Evolutionary conservation across 2,329 filamentous ascomycete genomes (phyloP).

Genomic region (Ophiostoma piceae): DNA sequence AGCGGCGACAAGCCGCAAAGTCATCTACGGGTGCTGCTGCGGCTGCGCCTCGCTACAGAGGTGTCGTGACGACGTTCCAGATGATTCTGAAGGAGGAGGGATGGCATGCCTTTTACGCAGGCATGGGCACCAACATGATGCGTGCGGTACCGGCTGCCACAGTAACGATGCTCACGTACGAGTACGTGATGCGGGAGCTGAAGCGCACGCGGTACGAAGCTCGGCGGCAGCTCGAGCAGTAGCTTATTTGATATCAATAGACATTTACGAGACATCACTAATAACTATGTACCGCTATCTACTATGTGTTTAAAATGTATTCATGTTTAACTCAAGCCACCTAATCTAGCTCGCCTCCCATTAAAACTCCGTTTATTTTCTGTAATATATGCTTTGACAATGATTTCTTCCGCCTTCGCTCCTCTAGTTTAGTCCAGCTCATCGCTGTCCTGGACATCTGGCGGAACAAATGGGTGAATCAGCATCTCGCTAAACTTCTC

Average conservation of each 20-base stretch:
- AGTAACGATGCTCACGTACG: slow-evolving; percentile 96
- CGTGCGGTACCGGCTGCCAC: slow-evolving; percentile 90
- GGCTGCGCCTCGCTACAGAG: slow-evolving; percentile 60
- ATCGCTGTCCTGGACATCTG: slow-evolving; percentile 33
- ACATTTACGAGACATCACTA: not conserved
- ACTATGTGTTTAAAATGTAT: not conserved
- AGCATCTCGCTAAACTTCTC: slow-evolving; percentile 88
- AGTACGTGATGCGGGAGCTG: slow-evolving; percentile 61
- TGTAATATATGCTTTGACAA: not conserved
- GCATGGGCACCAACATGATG: slow-evolving; percentile 97
- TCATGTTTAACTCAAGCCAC: not conserved
- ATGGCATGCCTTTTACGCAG: slow-evolving; percentile 94
- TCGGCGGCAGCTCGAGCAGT: slow-evolving; percentile 32
- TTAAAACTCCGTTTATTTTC: not conserved
- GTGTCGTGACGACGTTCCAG: slow-evolving; percentile 73
- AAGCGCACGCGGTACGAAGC: slow-evolving; percentile 42
- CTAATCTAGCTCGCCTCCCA: not conserved
- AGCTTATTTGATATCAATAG: not conserved
- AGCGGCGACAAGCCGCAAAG: slow-evolving; percentile 57
- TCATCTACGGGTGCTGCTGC: slow-evolving; percentile 28
- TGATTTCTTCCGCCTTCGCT: not conserved
- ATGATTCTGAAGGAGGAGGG: slow-evolving; percentile 88
- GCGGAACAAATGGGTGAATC: slow-evolving; percentile 67
- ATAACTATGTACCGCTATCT: not conserved
- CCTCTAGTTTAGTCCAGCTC: not conserved